Evolutionary conservation across 2,329 filamentous ascomycete genomes (phyloP).

Genomic region (Teratosphaeria epicoccoides): DNA sequence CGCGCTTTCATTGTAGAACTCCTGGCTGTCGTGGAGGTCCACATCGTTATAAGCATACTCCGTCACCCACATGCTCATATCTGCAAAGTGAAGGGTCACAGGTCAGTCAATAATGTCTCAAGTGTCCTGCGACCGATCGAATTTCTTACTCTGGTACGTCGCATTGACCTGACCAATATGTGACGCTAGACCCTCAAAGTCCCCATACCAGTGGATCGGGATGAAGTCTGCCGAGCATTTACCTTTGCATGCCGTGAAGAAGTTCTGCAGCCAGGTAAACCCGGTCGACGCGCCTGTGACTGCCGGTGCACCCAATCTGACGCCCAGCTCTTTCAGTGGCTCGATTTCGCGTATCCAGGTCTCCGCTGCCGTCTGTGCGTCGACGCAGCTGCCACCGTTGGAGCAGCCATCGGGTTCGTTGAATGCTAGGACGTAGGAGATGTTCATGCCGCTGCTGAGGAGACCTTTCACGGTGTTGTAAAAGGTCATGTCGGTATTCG

Average conservation of each 20-base stretch:
- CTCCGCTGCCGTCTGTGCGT: constrained; percentile 50
- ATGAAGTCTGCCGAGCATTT: constrained; percentile 40
- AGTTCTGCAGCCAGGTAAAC: constrained; percentile 57
- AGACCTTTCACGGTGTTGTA: constrained; percentile 47
- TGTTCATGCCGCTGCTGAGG: constrained; percentile 44
- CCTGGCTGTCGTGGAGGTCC: constrained; percentile 46
- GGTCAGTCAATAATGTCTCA: too few relatives aligned
- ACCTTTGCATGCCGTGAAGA: constrained; percentile 49
- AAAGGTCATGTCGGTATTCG: constrained; percentile 48
- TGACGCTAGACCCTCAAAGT: constrained; percentile 56
- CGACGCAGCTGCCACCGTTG: constrained; percentile 53
- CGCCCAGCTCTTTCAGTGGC: constrained; percentile 52
- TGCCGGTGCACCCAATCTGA: constrained; percentile 60
- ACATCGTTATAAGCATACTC: constrained; percentile 57
- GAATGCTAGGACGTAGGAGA: constrained; percentile 61
- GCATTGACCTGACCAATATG: constrained; percentile 52
- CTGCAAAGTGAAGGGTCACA: too few relatives aligned
- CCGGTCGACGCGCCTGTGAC: constrained; percentile 53
- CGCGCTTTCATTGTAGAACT: constrained; percentile 56
- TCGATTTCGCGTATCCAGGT: constrained; percentile 63
- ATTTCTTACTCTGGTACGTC: constrained; percentile 30
- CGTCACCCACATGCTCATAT: constrained; percentile 62
- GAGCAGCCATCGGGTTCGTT: constrained; percentile 62
- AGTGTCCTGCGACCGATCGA: too few relatives aligned
- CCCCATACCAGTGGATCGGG: constrained; percentile 48